Evolutionary conservation across 345 rosid genomes (phyloP).

Genomic region (Kernera saxatilis): DNA sequence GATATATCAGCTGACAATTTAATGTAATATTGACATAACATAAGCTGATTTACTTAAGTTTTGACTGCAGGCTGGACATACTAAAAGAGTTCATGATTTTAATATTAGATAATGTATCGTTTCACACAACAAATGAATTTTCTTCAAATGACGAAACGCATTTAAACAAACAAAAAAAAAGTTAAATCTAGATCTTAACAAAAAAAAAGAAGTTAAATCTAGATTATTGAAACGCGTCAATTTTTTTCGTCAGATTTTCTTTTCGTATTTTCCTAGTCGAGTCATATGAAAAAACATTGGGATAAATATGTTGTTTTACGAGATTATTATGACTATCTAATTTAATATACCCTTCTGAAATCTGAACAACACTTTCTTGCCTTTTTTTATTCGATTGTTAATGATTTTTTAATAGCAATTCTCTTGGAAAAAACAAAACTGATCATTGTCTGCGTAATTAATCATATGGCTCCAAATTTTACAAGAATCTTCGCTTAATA

Average conservation of each 20-base stretch:
- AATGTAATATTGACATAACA: neutral
- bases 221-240: neutral
- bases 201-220: too few species aligned
- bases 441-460: slow-evolving; percentile 31
- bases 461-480: slow-evolving; percentile 27
- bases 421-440: slow-evolving; percentile 16
- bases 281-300: too few species aligned
- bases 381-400: neutral
- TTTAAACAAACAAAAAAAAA: too few species aligned
- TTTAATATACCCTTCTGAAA: neutral
- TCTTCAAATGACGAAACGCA: too few species aligned
- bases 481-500: neutral
- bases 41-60: neutral
- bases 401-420: neutral
- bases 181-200: too few species aligned
- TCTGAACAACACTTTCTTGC: neutral
- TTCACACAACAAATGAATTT: too few species aligned
- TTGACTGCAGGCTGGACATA: too few species aligned
- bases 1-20: neutral
- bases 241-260: too few species aligned
- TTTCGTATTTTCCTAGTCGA: too few species aligned
- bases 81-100: too few species aligned
- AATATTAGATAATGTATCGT: too few species aligned
- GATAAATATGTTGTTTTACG: neutral
- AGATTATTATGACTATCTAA: neutral